Conservation (phyloP, 2,329 filamentous ascomycete genomes). For the Aspergillus tanneri region DNA sequence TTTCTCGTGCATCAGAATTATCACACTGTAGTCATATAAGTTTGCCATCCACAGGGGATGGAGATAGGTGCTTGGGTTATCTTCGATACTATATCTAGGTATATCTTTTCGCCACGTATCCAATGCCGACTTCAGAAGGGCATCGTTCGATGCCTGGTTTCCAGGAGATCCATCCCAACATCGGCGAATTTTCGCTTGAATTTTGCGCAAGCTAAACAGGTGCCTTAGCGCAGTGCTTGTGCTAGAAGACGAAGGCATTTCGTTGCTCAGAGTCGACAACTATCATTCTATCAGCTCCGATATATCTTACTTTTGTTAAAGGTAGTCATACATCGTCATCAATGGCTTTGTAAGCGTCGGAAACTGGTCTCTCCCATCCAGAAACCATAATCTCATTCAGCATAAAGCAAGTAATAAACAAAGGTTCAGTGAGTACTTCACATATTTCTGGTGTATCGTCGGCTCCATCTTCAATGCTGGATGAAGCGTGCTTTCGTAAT, state of each 20-base stretch:
- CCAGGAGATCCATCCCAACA: conserved; percentile 15
- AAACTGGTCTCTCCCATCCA: conserved; percentile 31
- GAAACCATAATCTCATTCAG: conserved; percentile 29
- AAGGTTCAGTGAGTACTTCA: conserved; percentile 23
- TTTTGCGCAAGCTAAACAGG: conserved; percentile 28
- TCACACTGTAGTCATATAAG: conserved; percentile 29
- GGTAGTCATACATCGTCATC: conserved; percentile 25
- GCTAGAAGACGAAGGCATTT: conserved; percentile 19
- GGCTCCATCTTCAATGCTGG: neutral
- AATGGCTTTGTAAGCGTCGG: conserved; percentile 23
- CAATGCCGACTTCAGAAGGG: conserved; percentile 25
- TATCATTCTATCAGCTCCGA: conserved; percentile 6
- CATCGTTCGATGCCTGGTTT: conserved; percentile 12
- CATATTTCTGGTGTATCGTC: conserved; percentile 8
- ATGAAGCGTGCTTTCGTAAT: conserved; percentile 21
- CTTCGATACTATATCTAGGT: conserved; percentile 25
- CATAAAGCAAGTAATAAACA: conserved; percentile 33
- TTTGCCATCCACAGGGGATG: conserved; percentile 31
- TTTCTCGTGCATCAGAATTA: conserved; percentile 29
- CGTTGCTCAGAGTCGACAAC: conserved; percentile 25
- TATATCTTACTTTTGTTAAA: neutral
- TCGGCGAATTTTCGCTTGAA: conserved; percentile 28
- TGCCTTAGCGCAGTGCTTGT: conserved; percentile 25
- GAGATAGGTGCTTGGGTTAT: conserved; percentile 23
- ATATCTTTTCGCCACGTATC: conserved; percentile 30